Evolutionary conservation across 2,329 filamentous ascomycete genomes (phyloP), one percentile per base, ranked within the genome.

Genomic region (Ascosphaera acerosa): DNA sequence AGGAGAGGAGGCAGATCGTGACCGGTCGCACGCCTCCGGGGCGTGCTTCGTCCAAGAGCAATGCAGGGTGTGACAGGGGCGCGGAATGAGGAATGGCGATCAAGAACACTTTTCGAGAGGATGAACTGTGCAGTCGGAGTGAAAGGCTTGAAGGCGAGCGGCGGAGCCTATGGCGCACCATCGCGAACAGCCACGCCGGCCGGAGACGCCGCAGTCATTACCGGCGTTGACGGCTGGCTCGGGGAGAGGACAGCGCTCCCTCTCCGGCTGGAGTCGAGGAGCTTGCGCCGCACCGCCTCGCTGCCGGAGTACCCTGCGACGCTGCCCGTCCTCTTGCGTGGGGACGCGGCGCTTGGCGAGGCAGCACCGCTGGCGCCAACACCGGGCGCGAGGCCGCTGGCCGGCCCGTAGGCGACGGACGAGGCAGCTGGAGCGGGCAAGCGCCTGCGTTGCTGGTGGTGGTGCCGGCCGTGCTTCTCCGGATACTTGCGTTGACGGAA

Each of bases 221-320:
- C n/a, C n/a, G n/a, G n/a, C n/a, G n/a, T n/a, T n/a, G n/a, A n/a
- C n/a, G n/a, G n/a, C n/a, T n/a, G n/a, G n/a, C n/a, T n/a, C n/a
- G n/a, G n/a, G n/a, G n/a, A n/a, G n/a, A n/a, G n/a, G n/a, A 18
- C 28, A 34, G 18, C 9, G 32, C 6, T 50, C 26, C 41, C 46
- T 35, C 47, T 49, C 15, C 49, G 50, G 32, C 54, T 52, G 10
- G 52, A 49, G 35, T 55, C 51, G 42, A 55, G 48, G 14, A 55
- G 42, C 44, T 55, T 55, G 28, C 52, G 51, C 31, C 52, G 49
- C 29, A 55, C 52, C 18, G 52, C 50, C 34, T 54, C 52, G 10
- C 52, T 52, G 18, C 50, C 47, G 15, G 46, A 38, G 34, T 49
- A 51, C 18, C 41, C 47, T 12, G 12, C 12, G 9, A 12, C 7